A percentile compares a stretch with the other conserved stretches of the same genome.
Evolutionary conservation across 495 filamentous ascomycete genomes (phyloP).

Genomic region (Recurvomyces mirabilis): DNA sequence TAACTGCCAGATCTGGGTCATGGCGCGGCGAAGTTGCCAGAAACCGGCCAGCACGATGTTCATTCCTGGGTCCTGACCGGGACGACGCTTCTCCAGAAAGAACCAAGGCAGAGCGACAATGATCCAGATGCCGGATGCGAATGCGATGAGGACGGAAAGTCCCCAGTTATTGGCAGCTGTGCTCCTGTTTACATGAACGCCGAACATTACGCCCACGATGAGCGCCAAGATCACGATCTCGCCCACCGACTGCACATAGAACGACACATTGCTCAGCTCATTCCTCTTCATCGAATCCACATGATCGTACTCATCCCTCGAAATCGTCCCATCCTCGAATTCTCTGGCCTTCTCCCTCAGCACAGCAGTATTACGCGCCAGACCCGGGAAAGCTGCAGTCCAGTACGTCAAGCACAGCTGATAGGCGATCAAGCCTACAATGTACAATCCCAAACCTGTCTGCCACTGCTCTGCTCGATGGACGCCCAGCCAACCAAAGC

Average conservation of each 20-base stretch:
- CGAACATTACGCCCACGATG: slow-evolving; percentile 54
- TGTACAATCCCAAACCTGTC: slow-evolving; percentile 46
- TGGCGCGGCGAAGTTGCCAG: slow-evolving; percentile 47
- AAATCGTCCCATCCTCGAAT: slow-evolving; percentile 42
- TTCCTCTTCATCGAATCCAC: slow-evolving; percentile 53
- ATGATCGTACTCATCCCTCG: slow-evolving; percentile 48
- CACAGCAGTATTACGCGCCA: slow-evolving; percentile 46
- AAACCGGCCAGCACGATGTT: slow-evolving; percentile 44
- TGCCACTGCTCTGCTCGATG: slow-evolving; percentile 46
- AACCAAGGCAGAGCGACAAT: slow-evolving; percentile 53
- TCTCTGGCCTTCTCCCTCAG: slow-evolving; percentile 43
- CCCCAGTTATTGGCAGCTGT: slow-evolving; percentile 54
- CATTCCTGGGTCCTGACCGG: slow-evolving; percentile 39
- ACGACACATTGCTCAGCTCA: slow-evolving; percentile 48
- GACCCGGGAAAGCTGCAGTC: slow-evolving; percentile 53
- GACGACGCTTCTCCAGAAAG: slow-evolving; percentile 49
- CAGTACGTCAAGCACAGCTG: slow-evolving; percentile 57
- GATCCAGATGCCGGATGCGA: slow-evolving; percentile 52
- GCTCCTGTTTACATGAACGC: slow-evolving; percentile 45
- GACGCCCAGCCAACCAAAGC: slow-evolving; percentile 54
- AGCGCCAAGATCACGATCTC: slow-evolving; percentile 51
- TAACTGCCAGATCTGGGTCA: slow-evolving; percentile 48
- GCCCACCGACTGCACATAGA: slow-evolving; percentile 49
- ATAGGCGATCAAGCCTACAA: slow-evolving; percentile 53
- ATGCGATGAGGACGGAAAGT: slow-evolving; percentile 51